Percentiles rank a stretch among this genome's conserved stretches.
These are phyloP conservation scores for Naganishia albida DNA, from an alignment of 1,284 basidiomycete species.

Conservation along the genomic window DNA sequence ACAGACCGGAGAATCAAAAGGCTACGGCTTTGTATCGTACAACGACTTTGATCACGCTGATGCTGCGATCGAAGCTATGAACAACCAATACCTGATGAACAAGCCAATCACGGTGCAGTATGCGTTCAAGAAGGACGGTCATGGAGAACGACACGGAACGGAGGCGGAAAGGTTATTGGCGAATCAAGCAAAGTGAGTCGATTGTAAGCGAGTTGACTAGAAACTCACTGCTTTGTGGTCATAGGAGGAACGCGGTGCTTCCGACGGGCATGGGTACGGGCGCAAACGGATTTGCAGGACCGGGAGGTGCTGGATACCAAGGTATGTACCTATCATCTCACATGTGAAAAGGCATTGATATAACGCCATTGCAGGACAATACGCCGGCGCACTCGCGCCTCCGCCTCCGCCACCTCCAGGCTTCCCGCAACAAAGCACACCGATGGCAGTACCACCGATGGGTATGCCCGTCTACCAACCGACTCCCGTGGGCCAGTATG, in stretches of 20 bases:
- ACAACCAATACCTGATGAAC: slow-evolving; percentile 96
- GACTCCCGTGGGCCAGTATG: slow-evolving; percentile 31
- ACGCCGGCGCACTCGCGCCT: slow-evolving; percentile 74
- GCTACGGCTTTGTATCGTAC: slow-evolving; percentile 94
- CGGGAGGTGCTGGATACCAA: slow-evolving; percentile 49
- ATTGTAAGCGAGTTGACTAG: background rate
- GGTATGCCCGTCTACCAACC: slow-evolving; percentile 46
- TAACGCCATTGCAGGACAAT: slow-evolving; percentile 65
- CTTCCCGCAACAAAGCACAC: slow-evolving; percentile 29
- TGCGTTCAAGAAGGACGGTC: slow-evolving; percentile 98
- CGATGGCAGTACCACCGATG: slow-evolving; percentile 53
- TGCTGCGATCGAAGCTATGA: slow-evolving; percentile 94
- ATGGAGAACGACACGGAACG: slow-evolving; percentile 95
- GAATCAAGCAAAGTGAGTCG: slow-evolving; percentile 73
- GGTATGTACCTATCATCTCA: slow-evolving; percentile 37
- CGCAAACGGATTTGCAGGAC: slow-evolving; percentile 39
- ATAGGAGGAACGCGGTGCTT: slow-evolving; percentile 45
- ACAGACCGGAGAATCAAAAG: slow-evolving; percentile 79
- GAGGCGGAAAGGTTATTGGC: slow-evolving; percentile 87
- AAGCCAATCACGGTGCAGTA: slow-evolving; percentile 95
- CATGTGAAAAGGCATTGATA: slow-evolving; percentile 56
- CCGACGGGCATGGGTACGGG: slow-evolving; percentile 33
- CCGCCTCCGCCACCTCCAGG: slow-evolving; percentile 58
- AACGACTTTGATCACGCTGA: slow-evolving; percentile 97
- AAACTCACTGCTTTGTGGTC: background rate